These are phyloP conservation scores for Tetrapisispora taiwanensis DNA, from an alignment of 805 yeast genomes.

Conservation along the genomic window DNA sequence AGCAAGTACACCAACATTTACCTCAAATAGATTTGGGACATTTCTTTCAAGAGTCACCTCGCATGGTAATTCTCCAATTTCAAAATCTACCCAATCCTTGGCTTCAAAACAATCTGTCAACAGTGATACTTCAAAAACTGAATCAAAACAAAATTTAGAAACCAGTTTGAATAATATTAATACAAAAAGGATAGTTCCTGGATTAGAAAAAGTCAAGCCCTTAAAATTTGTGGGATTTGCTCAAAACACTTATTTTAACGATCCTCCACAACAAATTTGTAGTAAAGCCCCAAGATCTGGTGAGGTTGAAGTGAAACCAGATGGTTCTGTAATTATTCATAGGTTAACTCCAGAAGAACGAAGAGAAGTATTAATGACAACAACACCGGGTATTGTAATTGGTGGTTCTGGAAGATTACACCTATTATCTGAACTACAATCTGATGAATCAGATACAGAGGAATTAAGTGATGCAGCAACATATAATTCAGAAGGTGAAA, in stretches of 20 bases:
- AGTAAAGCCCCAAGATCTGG: conserved; percentile 72
- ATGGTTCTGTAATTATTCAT: conserved; percentile 44
- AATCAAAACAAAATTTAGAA: too few relatives aligned
- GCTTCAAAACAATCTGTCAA: background rate
- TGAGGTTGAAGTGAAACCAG: conserved; percentile 55
- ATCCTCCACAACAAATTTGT: conserved; percentile 88
- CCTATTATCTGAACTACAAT: conserved; percentile 20
- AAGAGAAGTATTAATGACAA: conserved; percentile 33
- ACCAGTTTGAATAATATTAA: too few relatives aligned
- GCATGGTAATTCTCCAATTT: conserved; percentile 1
- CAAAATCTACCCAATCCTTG: background rate
- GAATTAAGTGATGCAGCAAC: background rate
- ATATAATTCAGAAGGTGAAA: background rate
- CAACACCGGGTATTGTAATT: conserved; percentile 63
- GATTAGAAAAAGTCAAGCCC: conserved; percentile 32
- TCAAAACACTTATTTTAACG: conserved; percentile 60
- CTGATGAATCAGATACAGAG: background rate
- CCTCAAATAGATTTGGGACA: conserved; percentile 25
- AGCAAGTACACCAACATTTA: background rate
- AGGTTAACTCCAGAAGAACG: conserved; percentile 48
- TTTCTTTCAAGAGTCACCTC: conserved; percentile 27
- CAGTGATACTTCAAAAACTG: background rate
- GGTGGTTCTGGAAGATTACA: conserved; percentile 68
- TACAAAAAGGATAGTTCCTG: conserved; percentile 27
- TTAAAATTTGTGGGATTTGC: conserved; percentile 69